phyloP scores from a whole-genome alignment of 805 yeast species.

The Kodamaea kaohsiungensis region DNA sequence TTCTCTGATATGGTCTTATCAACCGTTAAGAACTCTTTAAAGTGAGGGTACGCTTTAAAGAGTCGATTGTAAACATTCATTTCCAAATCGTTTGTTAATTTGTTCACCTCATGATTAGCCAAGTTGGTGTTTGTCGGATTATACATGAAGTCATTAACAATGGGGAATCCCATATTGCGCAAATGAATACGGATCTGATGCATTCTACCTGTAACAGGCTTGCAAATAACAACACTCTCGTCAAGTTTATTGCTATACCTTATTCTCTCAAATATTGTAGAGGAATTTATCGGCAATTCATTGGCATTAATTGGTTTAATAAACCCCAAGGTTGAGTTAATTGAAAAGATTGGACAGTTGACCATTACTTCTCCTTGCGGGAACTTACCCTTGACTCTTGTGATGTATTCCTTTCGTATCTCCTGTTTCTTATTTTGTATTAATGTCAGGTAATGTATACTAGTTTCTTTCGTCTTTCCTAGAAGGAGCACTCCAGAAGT shows the following conservation, averaged over 20 bases:
- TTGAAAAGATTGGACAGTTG: slow-evolving; percentile 41
- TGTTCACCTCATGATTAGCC: slow-evolving; percentile 15
- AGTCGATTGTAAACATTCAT: slow-evolving; percentile 22
- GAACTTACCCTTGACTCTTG: slow-evolving; percentile 44
- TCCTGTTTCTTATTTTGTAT: slow-evolving; percentile 28
- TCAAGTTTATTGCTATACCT: slow-evolving; percentile 25
- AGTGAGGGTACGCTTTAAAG: slow-evolving; percentile 17
- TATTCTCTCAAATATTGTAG: slow-evolving; percentile 34
- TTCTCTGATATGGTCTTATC: slow-evolving; percentile 10
- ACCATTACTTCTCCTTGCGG: slow-evolving; percentile 30
- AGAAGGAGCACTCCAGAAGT: slow-evolving; percentile 53
- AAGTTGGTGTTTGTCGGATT: slow-evolving; percentile 16
- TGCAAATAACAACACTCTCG: slow-evolving; percentile 49
- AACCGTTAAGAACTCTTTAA: slow-evolving; percentile 11
- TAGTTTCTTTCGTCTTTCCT: slow-evolving; percentile 37
- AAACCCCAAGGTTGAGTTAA: slow-evolving; percentile 36
- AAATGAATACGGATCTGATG: slow-evolving; percentile 61
- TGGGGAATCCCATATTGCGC: slow-evolving; percentile 59
- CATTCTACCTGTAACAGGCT: slow-evolving; percentile 54
- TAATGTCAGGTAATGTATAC: slow-evolving; percentile 30
- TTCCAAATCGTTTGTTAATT: slow-evolving; percentile 24
- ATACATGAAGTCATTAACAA: slow-evolving; percentile 69
- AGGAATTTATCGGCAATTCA: slow-evolving; percentile 29
- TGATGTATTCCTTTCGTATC: slow-evolving; percentile 46
- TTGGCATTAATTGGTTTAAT: slow-evolving; percentile 26